Base-by-base conservation (phyloP, 345 rosid genomes). In the Dimocarpus longan region DNA sequence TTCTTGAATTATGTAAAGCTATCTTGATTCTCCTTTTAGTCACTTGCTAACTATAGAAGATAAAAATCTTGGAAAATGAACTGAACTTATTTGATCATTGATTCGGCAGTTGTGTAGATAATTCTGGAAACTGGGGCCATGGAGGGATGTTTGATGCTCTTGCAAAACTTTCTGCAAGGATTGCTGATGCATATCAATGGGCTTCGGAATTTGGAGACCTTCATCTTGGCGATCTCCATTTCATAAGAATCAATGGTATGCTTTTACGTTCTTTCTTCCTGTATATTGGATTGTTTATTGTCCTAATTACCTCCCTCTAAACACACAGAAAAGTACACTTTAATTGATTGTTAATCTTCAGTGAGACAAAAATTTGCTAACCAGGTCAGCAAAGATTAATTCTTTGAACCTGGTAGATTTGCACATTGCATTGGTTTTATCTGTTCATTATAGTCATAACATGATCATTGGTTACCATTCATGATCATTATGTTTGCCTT, bases 51-150 rank as follows among this genome's bases (percentile, higher is more conserved):
- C 66, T 39, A 40, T 32, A 6, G 66, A 60, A 19, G 28, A 13
- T 39, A 24, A 76, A 75, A 66, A 65, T 56, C 26, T 72, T 68
- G 12, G 48, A 39, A 24, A 44, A 56, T 75, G 19, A 39, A 40
- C n/a, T 69, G 77, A 59, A 60, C 54, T 85, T 44, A 67, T 80
- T 78, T 42, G 8, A 46, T 68, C 43, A 60, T 62, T 65, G 65
- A 50, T 69, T 70, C 82, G 80, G 84, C 88, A 95, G 97, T 78
- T 95, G 92, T 77, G 86, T 95, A 60, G 98, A 95, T 78, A 83
- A 89, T 83, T 95, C 97, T 78, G 98, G 97, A 81, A 88, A 82
- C 62, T 95, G 98, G 98, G 97, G 98, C 48, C 91, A 82, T 76
- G 97, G 98, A 73, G 97, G 98, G 80, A 89, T 95, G 93, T 91